These are phyloP conservation scores for Aspergillus ibericus DNA, from an alignment of 2,329 filamentous ascomycete species.

Conservation along the genomic window DNA sequence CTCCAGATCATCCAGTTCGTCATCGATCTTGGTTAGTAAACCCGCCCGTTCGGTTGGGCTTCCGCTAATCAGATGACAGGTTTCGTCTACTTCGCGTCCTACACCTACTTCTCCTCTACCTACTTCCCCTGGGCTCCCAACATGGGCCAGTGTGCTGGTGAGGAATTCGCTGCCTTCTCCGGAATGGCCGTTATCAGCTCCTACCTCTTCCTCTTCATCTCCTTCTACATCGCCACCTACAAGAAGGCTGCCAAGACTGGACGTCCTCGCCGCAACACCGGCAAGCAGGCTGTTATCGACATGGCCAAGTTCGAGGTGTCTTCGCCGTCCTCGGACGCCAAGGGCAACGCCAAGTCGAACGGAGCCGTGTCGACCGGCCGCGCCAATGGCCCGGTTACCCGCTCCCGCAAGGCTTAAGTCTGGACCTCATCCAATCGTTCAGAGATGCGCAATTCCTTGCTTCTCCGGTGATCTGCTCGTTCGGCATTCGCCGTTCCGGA, in stretches of 20 bases:
- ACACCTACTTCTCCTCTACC: constrained; percentile 92
- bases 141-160: constrained; percentile 81
- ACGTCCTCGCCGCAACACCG: constrained; percentile 57
- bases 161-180: constrained; percentile 93
- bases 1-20: constrained; percentile 97
- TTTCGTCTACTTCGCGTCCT: constrained; percentile 99
- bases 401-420: constrained; percentile 49
- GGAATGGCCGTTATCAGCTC: constrained; percentile 90
- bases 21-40: constrained; percentile 80
- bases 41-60: constrained; percentile 5
- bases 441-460: constrained; percentile 1
- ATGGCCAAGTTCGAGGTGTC: constrained; percentile 72
- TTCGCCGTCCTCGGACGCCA: constrained; percentile 28
- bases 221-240: constrained; percentile 97
- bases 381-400: constrained; percentile 46
- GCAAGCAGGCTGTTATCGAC: constrained; percentile 82
- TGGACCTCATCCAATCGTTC: not conserved
- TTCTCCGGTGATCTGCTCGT: not conserved
- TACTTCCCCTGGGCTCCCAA: constrained; percentile 88
- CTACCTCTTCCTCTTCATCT: constrained; percentile 97
- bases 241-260: constrained; percentile 60
- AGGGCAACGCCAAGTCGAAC: constrained; percentile 33
- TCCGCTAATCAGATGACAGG: constrained; percentile 52
- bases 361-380: constrained; percentile 38
- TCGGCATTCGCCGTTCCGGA: not conserved